Conservation (phyloP, 2,329 filamentous ascomycete species). For the Apiospora rasikravindrae region DNA sequence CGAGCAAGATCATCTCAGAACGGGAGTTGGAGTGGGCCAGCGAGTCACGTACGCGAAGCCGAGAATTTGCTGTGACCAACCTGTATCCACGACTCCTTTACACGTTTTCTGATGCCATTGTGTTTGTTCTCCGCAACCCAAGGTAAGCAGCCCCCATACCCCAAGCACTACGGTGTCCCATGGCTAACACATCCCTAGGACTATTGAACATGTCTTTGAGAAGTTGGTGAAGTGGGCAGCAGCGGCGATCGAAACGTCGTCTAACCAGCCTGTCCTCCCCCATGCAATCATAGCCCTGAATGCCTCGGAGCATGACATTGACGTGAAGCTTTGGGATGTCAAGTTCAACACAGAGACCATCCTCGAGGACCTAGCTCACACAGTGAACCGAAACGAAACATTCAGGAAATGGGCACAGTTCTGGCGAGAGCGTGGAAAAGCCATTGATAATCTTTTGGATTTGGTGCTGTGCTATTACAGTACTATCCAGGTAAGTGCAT, state of each 20-base stretch:
- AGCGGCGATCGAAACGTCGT: slow-evolving; percentile 51
- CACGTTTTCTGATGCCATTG: slow-evolving; percentile 48
- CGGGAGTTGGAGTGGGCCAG: slow-evolving; percentile 34
- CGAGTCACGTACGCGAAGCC: slow-evolving; percentile 27
- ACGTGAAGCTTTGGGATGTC: slow-evolving; percentile 37
- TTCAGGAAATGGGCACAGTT: slow-evolving; percentile 37
- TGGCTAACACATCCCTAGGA: slow-evolving; percentile 29
- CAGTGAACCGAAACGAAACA: slow-evolving; percentile 30
- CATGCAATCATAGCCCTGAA: slow-evolving; percentile 57
- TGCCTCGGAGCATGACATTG: slow-evolving; percentile 39
- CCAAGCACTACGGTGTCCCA: background rate
- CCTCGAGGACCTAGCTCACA: slow-evolving; percentile 36
- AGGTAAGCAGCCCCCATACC: slow-evolving; percentile 30
- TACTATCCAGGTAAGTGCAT: slow-evolving; percentile 39
- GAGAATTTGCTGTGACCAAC: slow-evolving; percentile 42
- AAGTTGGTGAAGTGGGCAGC: slow-evolving; percentile 52
- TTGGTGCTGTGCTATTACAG: slow-evolving; percentile 52
- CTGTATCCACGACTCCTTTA: slow-evolving; percentile 47
- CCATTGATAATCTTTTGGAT: slow-evolving; percentile 45
- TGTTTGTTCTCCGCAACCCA: slow-evolving; percentile 44
- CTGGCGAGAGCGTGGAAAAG: slow-evolving; percentile 44
- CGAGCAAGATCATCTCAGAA: slow-evolving; percentile 20
- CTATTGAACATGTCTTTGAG: slow-evolving; percentile 43
- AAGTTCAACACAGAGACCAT: slow-evolving; percentile 41
- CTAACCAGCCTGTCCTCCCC: slow-evolving; percentile 56